Evolutionary conservation across 352 stramenopile genomes (phyloP), one percentile per base, ranked within the genome.

Genomic region (Pythium apleroticum): DNA sequence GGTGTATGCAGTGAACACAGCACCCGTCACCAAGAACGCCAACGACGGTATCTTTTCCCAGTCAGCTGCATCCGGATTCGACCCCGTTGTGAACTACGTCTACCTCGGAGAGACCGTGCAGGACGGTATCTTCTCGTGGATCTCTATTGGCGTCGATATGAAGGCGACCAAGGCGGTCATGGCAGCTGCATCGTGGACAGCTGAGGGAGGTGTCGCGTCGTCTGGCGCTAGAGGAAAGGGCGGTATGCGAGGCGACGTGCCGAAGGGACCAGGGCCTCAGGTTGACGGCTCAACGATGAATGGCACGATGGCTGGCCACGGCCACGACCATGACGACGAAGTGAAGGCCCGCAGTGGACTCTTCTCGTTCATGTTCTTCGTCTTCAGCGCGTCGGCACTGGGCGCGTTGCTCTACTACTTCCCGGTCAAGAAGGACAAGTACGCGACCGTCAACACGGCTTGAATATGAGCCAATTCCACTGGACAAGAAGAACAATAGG

Each of bases 1-100:
- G 33, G 33, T 41, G 8, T 41, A 41, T 17, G 12, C 33, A 6
- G 33, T 41, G 9, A 41, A 41, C 33, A 41, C 11, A 11, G 33
- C 33, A 4, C 1, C 11, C 20, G 20, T 76, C 43, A 79, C 68
- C 20, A 65, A 45, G 1, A 78, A 74, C 57, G 52, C 55, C 2
- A 53, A 66, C 19, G 68, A 78, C 54, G 25, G 15, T 15, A 71
- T 74, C 48, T 41, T 78, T 9, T 52, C 46, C 15, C 53, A 78
- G 53, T 60, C 66, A 17, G 62, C 65, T 1, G 56, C 57, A 9
- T 33, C 60, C 19, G 33, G 33, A 41, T 78, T 72, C 35, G 72
- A 78, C 31, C 72, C 72, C 7, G 39, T 78, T 24, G 60, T 78
- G 24, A 53, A 78, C 62, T 75, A 78, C 62, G 65, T 69, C 24